These are phyloP conservation scores for Suhomyces sp. DNA, from an alignment of 805 yeast species.

Conservation along the genomic window DNA sequence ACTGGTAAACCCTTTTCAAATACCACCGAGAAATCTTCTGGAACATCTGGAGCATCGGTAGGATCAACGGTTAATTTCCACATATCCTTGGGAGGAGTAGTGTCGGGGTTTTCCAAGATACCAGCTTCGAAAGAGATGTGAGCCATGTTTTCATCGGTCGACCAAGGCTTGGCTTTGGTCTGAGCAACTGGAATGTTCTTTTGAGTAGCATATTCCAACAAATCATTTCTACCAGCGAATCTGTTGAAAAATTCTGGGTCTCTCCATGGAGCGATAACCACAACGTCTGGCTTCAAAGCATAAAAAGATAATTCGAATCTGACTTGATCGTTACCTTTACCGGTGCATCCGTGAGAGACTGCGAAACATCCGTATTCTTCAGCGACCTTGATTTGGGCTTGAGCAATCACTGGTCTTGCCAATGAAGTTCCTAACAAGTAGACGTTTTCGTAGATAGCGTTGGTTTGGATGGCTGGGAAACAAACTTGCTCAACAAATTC, in stretches of 20 bases:
- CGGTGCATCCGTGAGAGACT: slow-evolving; percentile 98
- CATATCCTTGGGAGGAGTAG: slow-evolving; percentile 99
- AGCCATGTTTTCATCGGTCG: slow-evolving; percentile 98
- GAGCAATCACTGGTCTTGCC: slow-evolving; percentile 98
- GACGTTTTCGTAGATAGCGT: slow-evolving; percentile 97
- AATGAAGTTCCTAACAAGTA: slow-evolving; percentile 95
- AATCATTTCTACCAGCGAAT: slow-evolving; percentile 97
- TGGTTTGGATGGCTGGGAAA: slow-evolving; percentile 95
- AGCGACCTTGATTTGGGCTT: slow-evolving; percentile 97
- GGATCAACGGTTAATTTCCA: slow-evolving; percentile 99
- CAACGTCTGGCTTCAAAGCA: slow-evolving; percentile 96
- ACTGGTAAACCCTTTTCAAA: slow-evolving; percentile 86
- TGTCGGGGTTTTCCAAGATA: slow-evolving; percentile 96
- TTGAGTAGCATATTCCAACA: slow-evolving; percentile 87
- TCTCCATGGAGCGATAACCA: slow-evolving; percentile 99
- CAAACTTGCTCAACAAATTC: slow-evolving; percentile 91
- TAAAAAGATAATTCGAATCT: slow-evolving; percentile 96
- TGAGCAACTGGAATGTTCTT: slow-evolving; percentile 94
- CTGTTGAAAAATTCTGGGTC: slow-evolving; percentile 90
- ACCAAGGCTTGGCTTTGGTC: slow-evolving; percentile 99
- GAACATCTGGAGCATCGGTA: slow-evolving; percentile 86
- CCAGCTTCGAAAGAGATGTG: slow-evolving; percentile 99
- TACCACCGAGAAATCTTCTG: slow-evolving; percentile 82
- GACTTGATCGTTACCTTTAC: slow-evolving; percentile 99
- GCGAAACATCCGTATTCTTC: slow-evolving; percentile 98